Base-by-base conservation (phyloP, 345 rosid genomes). In the Passiflora organensis region DNA sequence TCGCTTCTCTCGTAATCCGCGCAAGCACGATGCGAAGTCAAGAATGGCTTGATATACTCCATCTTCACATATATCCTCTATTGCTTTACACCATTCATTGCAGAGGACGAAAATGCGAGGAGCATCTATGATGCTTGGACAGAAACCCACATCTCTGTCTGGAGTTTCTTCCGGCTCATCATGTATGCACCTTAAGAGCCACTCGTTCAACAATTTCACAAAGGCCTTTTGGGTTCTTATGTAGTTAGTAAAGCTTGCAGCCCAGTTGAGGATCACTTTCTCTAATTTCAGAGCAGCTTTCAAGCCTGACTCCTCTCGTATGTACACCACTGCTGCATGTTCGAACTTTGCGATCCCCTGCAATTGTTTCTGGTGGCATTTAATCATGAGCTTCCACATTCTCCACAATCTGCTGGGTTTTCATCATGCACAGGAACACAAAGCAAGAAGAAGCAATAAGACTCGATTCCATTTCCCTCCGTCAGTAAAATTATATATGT, bases 141-240 rank as follows among this genome's bases (percentile, higher is more conserved):
- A 64, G 14, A 53, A 46, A 11, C 57, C 60, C 10, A 28, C 42
- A 15, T 6, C 46, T 58, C 55, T 51, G 17, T 47, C 54, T n/a
- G 23, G 18, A 10, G 53, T 61, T 36, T 44, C 67, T 43, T 44
- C 67, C n/a, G 56, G 62, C 0, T 63, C 73, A 23, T 66, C 68
- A 48, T 46, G 28, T 20, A 72, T 53, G 64, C 58, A 69, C 57
- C 62, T 53, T 48, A 22, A 45, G 8, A 78, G 78, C 80, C 83
- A 72, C 56, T 61, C 63, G 54, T 78, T 72, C 47, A 78, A 53
- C 41, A 51, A 32, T 20, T 48, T 41, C 43, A 61, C 62, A 25
- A 72, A 78, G 49, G 51, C 38, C 58, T 62, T 72, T 0, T 67
- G 70, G 17, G 72, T 65, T 17, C 32, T 51, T 20, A 78, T 59